phyloP scores from a whole-genome alignment of 352 stramenopile genomes.

The Thalassiosira delicatula region DNA sequence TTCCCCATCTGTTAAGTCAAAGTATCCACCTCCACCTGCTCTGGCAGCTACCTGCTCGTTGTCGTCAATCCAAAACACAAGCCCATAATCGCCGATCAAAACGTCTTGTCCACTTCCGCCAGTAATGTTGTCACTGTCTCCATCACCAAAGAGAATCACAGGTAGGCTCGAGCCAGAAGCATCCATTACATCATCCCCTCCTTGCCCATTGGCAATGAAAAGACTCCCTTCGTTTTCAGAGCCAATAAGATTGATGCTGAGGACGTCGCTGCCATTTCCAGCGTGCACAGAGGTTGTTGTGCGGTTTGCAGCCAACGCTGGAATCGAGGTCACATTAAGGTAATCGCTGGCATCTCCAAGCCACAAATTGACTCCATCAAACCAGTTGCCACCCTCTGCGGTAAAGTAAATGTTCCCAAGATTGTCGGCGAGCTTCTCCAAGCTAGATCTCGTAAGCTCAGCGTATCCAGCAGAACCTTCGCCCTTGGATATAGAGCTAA shows the following conservation, averaged over 20 bases:
- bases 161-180: constrained; percentile 45
- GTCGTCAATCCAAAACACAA: constrained; percentile 44
- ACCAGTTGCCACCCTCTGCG: constrained; percentile 29
- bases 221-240: constrained; percentile 20
- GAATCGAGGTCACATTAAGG: constrained; percentile 48
- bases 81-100: constrained; percentile 62
- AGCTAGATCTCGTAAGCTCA: constrained; percentile 31
- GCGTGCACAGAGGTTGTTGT: constrained; percentile 51
- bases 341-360: constrained; percentile 42
- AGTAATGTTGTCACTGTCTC: constrained; percentile 47
- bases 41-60: constrained; percentile 30
- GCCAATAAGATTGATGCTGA: constrained; percentile 40
- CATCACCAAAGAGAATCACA: constrained; percentile 66
- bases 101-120: constrained; percentile 47
- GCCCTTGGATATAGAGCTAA: constrained; percentile 43
- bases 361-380: constrained; percentile 54
- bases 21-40: constrained; percentile 57
- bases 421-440: constrained; percentile 47
- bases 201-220: constrained; percentile 61
- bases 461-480: constrained; percentile 16
- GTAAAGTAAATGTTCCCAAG: constrained; percentile 57
- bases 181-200: constrained; percentile 53
- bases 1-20: constrained; percentile 58
- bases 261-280: constrained; percentile 53
- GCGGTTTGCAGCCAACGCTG: neutral